Percentiles rank a stretch among this genome's conserved stretches.
Evolutionary conservation across 2,329 filamentous ascomycete genomes (phyloP).

Genomic region (Coniochaeta sp.): DNA sequence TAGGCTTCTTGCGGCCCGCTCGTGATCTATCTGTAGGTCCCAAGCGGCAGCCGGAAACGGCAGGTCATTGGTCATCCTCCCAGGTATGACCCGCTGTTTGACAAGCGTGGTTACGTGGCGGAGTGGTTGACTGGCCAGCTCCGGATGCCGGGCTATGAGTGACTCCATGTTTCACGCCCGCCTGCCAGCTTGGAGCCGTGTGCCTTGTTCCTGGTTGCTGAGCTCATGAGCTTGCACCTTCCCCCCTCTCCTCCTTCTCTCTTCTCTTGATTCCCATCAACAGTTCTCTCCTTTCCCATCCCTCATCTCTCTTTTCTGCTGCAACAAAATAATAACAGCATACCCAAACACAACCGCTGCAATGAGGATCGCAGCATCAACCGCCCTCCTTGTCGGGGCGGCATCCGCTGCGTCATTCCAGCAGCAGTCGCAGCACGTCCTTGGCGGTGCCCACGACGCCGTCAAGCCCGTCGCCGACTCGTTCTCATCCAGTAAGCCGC

Average conservation of each 20-base stretch:
- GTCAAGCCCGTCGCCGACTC: conserved; percentile 27
- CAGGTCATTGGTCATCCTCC: not conserved
- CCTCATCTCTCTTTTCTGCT: not conserved
- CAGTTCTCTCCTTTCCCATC: not conserved
- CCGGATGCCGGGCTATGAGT: not conserved
- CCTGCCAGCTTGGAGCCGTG: too few species aligned
- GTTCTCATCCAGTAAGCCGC: conserved; percentile 27
- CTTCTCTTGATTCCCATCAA: not conserved
- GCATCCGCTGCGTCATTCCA: conserved; percentile 66
- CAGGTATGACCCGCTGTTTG: not conserved
- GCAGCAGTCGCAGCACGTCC: conserved; percentile 66
- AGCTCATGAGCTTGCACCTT: not conserved
- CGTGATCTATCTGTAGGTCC: not conserved
- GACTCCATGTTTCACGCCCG: conserved; percentile 2
- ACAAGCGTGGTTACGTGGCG: not conserved
- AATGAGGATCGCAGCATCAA: conserved; percentile 80
- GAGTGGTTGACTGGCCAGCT: conserved; percentile 1
- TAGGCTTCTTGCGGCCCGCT: not conserved
- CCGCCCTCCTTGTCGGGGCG: conserved; percentile 69
- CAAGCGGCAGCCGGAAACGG: not conserved
- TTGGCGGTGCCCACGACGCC: conserved; percentile 34
- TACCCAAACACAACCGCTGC: conserved; percentile 23
- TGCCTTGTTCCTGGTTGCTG: not conserved
- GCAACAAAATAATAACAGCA: not conserved
- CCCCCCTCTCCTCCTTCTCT: too few species aligned